Percentiles rank a stretch among this genome's conserved stretches.
Conservation (phyloP, 768 basidiomycete species). For the Suillus bovinus region DNA sequence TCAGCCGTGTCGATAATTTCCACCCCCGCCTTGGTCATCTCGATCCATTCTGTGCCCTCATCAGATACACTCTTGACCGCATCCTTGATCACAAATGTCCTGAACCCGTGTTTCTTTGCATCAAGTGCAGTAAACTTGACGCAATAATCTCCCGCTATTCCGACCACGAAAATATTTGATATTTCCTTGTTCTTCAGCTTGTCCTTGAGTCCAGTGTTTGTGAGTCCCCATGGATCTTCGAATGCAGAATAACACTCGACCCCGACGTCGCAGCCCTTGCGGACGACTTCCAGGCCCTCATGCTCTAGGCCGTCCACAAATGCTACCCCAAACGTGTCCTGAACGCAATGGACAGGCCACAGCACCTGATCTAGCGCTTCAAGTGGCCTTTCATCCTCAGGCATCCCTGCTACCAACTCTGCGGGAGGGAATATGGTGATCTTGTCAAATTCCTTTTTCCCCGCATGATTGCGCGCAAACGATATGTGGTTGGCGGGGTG, state of each 20-base stretch:
- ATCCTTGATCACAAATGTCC: conserved; percentile 50
- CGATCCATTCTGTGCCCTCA: conserved; percentile 38
- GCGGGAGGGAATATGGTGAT: conserved; percentile 37
- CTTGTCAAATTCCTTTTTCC: conserved; percentile 39
- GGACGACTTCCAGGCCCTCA: conserved; percentile 43
- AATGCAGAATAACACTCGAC: conserved; percentile 88
- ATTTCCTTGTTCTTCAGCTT: conserved; percentile 44
- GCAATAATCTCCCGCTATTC: conserved; percentile 80
- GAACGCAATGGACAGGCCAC: conserved; percentile 84
- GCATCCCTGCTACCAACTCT: conserved; percentile 33
- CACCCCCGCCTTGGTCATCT: conserved; percentile 37
- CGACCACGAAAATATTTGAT: conserved; percentile 61
- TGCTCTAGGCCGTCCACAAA: conserved; percentile 55
- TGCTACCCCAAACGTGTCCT: conserved; percentile 56
- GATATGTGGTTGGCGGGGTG: conserved; percentile 69
- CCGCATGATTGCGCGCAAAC: conserved; percentile 58
- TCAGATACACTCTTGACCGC: conserved; percentile 44
- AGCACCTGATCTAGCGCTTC: conserved; percentile 51
- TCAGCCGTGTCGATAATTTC: conserved; percentile 29
- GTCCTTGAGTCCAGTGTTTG: conserved; percentile 47
- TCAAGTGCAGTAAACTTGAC: conserved; percentile 63
- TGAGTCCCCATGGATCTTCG: conserved; percentile 52
- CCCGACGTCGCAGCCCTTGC: conserved; percentile 55
- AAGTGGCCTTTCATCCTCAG: conserved; percentile 11
- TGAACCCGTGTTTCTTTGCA: conserved; percentile 46